These are phyloP conservation scores for Hemileia vastatrix DNA, from an alignment of 1,284 basidiomycete genomes.

Conservation along the genomic window DNA sequence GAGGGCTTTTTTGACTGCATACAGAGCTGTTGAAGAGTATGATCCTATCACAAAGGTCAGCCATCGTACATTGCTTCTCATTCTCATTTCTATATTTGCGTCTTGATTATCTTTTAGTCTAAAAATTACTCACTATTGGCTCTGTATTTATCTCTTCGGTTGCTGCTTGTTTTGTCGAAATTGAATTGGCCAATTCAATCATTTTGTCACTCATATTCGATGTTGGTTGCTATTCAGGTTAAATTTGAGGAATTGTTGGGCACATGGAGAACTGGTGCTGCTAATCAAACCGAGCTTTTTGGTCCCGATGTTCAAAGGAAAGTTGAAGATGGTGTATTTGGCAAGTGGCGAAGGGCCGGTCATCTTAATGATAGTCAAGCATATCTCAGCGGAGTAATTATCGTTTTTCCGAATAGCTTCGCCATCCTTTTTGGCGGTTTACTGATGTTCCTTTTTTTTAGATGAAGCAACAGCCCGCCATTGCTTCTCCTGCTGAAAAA, in stretches of 20 bases:
- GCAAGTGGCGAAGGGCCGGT: constrained; percentile 13
- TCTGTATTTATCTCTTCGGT: background rate
- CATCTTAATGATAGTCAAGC: constrained; percentile 19
- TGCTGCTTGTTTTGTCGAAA: background rate
- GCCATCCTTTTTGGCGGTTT: background rate
- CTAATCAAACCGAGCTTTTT: constrained; percentile 16
- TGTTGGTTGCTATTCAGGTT: constrained; percentile 1
- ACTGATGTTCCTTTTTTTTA: background rate
- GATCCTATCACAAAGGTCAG: constrained; percentile 21
- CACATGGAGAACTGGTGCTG: constrained; percentile 21
- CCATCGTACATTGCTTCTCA: background rate
- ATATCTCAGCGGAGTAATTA: constrained; percentile 18
- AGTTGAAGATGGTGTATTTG: constrained; percentile 18
- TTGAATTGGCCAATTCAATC: background rate
- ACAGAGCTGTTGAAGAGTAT: constrained; percentile 21
- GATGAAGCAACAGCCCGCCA: constrained; percentile 21
- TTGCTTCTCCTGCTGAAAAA: constrained; percentile 21
- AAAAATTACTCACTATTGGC: background rate
- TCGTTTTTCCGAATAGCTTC: background rate
- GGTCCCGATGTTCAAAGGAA: constrained; percentile 17
- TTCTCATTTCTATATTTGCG: background rate
- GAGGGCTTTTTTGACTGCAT: constrained; percentile 20
- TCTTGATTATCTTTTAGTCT: background rate
- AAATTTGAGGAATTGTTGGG: constrained; percentile 23
- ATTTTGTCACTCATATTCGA: background rate